Conservation (phyloP, 768 basidiomycete genomes). For the Naganishia randhawae region DNA sequence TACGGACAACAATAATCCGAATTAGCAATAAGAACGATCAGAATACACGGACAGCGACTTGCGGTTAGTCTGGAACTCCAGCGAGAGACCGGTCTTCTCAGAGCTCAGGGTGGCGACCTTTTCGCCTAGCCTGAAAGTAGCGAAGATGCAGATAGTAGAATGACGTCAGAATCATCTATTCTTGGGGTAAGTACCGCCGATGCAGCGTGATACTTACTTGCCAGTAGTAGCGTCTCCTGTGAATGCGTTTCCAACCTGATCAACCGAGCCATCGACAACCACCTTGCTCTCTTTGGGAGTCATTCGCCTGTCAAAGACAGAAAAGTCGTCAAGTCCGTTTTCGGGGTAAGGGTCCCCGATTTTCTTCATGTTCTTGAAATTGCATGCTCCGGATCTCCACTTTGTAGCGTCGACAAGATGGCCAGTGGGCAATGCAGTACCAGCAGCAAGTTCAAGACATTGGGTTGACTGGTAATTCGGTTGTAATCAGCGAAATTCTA, state of each 20-base stretch:
- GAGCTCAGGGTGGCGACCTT: constrained; percentile 18
- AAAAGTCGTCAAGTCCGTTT: constrained; percentile 31
- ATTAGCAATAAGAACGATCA: neutral
- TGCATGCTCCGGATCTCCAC: constrained; percentile 17
- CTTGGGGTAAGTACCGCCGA: neutral
- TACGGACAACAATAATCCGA: neutral
- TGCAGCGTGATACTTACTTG: constrained; percentile 22
- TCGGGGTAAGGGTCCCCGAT: constrained; percentile 28
- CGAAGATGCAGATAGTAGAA: neutral
- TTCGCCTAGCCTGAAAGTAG: constrained; percentile 5
- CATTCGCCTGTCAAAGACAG: constrained; percentile 28
- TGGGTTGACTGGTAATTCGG: constrained; percentile 13
- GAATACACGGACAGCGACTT: neutral
- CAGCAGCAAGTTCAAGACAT: constrained; percentile 21
- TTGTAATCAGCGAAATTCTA: neutral
- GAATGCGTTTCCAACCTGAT: constrained; percentile 24
- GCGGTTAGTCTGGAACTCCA: constrained; percentile 24
- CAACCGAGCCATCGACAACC: constrained; percentile 7
- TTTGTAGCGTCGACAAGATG: constrained; percentile 21
- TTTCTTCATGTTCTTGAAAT: constrained; percentile 20
- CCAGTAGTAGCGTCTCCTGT: constrained; percentile 8
- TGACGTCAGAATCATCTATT: neutral
- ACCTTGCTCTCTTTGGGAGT: constrained; percentile 18
- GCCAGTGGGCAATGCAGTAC: constrained; percentile 30
- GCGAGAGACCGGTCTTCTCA: constrained; percentile 20